Evolutionary conservation across 192 early-diverging fungal species (phyloP).

Genomic region (Umbelopsis sp.): DNA sequence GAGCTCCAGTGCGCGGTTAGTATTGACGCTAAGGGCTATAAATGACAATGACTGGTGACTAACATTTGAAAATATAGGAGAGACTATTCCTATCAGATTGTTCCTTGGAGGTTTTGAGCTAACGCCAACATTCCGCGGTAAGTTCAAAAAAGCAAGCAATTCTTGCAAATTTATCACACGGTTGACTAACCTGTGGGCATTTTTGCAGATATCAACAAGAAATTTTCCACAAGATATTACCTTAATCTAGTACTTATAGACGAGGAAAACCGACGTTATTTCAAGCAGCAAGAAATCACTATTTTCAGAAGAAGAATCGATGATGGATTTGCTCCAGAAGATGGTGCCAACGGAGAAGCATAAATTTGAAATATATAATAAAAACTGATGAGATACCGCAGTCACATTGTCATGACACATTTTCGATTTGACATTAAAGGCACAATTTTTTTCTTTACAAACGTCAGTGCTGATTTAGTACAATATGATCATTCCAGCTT

Average conservation of each 20-base stretch:
- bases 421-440: neutral
- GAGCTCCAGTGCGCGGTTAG: constrained; percentile 87
- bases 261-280: constrained; percentile 98
- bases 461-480: neutral
- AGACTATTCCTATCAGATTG: constrained; percentile 97
- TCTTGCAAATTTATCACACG: neutral
- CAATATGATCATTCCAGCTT: constrained; percentile 17
- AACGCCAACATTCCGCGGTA: constrained; percentile 92
- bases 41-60: neutral
- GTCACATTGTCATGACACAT: constrained; percentile 17
- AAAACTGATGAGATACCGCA: constrained; percentile 23
- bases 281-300: constrained; percentile 98
- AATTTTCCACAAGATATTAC: constrained; percentile 98
- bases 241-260: constrained; percentile 97
- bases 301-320: constrained; percentile 66
- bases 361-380: constrained; percentile 11
- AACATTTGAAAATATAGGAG: constrained; percentile 50
- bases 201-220: constrained; percentile 84
- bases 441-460: neutral
- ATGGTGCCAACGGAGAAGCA: constrained; percentile 16
- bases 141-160: neutral
- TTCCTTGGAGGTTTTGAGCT: constrained; percentile 97
- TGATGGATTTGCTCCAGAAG: constrained; percentile 43
- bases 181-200: neutral
- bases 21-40: neutral